phyloP scores from a whole-genome alignment of 1,284 basidiomycete species.

The Caloboletus firmus region DNA sequence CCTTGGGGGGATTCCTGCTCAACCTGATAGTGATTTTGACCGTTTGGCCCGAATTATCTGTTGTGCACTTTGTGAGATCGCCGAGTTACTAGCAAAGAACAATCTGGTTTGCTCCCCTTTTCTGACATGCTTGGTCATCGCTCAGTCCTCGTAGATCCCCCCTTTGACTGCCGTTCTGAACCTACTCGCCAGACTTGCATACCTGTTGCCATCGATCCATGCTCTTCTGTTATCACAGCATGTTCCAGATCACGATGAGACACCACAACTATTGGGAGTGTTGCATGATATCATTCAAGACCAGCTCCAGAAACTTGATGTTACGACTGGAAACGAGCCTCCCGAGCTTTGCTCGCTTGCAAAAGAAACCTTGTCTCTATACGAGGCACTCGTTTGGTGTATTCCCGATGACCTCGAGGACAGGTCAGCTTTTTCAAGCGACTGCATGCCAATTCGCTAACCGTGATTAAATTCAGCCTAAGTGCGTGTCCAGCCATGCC shows the following conservation, averaged over 20 bases:
- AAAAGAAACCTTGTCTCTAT: constrained; percentile 45
- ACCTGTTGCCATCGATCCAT: constrained; percentile 51
- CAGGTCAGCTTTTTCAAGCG: constrained; percentile 36
- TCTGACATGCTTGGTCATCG: background rate
- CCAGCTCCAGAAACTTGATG: constrained; percentile 38
- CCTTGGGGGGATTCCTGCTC: constrained; percentile 43
- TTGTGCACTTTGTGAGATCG: constrained; percentile 40
- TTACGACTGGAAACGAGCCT: constrained; percentile 22
- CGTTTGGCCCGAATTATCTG: constrained; percentile 35
- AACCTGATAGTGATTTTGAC: constrained; percentile 37
- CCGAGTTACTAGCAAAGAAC: constrained; percentile 36
- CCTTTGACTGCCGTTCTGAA: constrained; percentile 53
- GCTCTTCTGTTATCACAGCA: constrained; percentile 38
- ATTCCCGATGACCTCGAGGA: constrained; percentile 43
- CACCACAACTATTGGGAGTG: constrained; percentile 39
- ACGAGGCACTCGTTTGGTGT: constrained; percentile 56
- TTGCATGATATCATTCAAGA: constrained; percentile 45
- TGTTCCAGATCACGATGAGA: constrained; percentile 24
- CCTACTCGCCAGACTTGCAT: constrained; percentile 47
- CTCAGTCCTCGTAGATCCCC: constrained; percentile 38
- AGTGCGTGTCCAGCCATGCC: constrained; percentile 40
- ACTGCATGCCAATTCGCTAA: constrained; percentile 2
- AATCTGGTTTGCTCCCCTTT: constrained; percentile 41
- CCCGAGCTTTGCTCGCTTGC: constrained; percentile 36
- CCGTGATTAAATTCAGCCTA: constrained; percentile 37